Base-by-base conservation (phyloP, 2,329 filamentous ascomycete genomes). In the Didymella segeticola region DNA sequence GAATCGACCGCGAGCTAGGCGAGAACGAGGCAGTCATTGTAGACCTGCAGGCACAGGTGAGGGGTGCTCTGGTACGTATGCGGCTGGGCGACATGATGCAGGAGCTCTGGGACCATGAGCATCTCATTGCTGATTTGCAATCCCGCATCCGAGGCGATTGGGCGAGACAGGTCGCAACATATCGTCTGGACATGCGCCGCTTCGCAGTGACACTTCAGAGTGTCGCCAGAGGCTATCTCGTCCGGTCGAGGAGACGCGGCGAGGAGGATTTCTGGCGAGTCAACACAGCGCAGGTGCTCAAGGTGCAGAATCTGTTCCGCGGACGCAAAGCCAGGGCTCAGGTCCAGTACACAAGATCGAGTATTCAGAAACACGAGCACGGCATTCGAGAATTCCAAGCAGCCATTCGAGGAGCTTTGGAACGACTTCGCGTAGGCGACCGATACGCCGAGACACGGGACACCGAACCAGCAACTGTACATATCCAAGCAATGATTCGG, bases 61-160 rank as follows among this genome's bases (percentile, higher is more conserved):
- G 91, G 52, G 95, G 93, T 29, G 92, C 93, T 0, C 72, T 96
- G 58, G 73, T 90, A 41, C 86, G 95, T 48, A 82, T 97, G 69
- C 83, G 82, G 49, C 84, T 98, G 2, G 92, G 91, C 4, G 80
- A 89, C 43, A 82, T 86, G 48, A 98, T 99, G 95, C 89, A 96
- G 67, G 78, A 85, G 36, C 82, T 99, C 3, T 99, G 95, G 95
- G 89, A 95, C 57, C 83, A 85, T 11, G 95, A 99, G 74, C 83
- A 88, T 22, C 81, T 83, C 73, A 76, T 99, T 23, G 78, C 93
- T 36, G 89, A 96, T 46, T 80, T 99, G 9, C 96, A 99, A 73
- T 86, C 93, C 7, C 86, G 89, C 31, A 89, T 98, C 49, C 87
- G 95, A 54, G 96, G 92, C 47, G 91, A 96, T 66, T 96, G 91